A percentile compares a stretch with the other conserved stretches of the same genome.
phyloP scores from a whole-genome alignment of 495 filamentous ascomycete genomes.

The Talaromyces thailandensis region DNA sequence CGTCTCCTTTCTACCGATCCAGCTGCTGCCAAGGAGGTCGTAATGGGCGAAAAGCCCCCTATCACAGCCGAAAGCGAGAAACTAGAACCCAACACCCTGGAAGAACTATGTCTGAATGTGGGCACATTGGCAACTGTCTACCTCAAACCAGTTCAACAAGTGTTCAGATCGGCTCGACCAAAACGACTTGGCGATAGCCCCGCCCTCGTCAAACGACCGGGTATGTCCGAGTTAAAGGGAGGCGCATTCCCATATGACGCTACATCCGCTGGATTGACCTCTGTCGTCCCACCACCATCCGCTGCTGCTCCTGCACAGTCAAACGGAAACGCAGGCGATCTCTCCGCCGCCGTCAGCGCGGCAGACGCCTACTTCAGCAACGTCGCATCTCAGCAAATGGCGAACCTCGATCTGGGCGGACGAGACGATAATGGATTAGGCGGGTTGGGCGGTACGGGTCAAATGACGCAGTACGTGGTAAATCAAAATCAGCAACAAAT shows the following conservation, averaged over 20 bases:
- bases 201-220: constrained; percentile 65
- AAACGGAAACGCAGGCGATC: constrained; percentile 24
- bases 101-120: constrained; percentile 95
- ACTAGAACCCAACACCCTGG: constrained; percentile 80
- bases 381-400: constrained; percentile 62
- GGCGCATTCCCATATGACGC: constrained; percentile 19
- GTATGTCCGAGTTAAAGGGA: constrained; percentile 34
- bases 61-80: constrained; percentile 97
- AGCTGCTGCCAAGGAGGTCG: constrained; percentile 71
- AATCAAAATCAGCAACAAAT: constrained; percentile 45
- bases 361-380: constrained; percentile 81
- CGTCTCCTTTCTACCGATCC: constrained; percentile 92
- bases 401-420: constrained; percentile 50
- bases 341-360: constrained; percentile 65
- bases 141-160: constrained; percentile 92
- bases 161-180: constrained; percentile 86
- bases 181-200: constrained; percentile 70
- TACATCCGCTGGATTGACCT: constrained; percentile 12
- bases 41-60: constrained; percentile 95
- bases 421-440: constrained; percentile 30
- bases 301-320: background rate
- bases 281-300: constrained; percentile 16
- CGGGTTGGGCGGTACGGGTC: constrained; percentile 23
- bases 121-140: constrained; percentile 96
- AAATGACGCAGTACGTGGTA: constrained; percentile 42